Percentiles rank a stretch among this genome's conserved stretches.
Evolutionary conservation across 2,329 filamentous ascomycete genomes (phyloP).

Genomic region (Talaromyces sp.): DNA sequence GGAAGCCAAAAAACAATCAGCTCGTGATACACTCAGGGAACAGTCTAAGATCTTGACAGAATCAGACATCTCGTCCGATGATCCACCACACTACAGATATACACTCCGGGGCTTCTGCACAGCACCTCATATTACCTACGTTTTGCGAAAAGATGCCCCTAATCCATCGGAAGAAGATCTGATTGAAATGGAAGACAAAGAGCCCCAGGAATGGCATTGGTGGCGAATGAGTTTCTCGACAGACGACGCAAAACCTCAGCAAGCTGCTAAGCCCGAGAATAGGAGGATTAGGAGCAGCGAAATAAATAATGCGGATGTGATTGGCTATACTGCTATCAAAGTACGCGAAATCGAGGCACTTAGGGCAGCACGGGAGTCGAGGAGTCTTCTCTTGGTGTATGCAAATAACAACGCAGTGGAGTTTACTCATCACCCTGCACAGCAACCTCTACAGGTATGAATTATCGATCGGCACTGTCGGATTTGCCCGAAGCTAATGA

Average conservation of each 20-base stretch:
- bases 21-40: slow-evolving; percentile 40
- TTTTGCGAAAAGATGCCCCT: slow-evolving; percentile 43
- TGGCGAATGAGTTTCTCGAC: slow-evolving; percentile 55
- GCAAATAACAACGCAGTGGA: slow-evolving; percentile 51
- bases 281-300: slow-evolving; percentile 17
- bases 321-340: slow-evolving; percentile 41
- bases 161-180: slow-evolving; percentile 26
- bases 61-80: slow-evolving; percentile 38
- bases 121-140: slow-evolving; percentile 55
- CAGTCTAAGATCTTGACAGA: slow-evolving; percentile 49
- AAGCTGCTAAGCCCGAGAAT: slow-evolving; percentile 24
- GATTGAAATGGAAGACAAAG: slow-evolving; percentile 23
- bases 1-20: slow-evolving; percentile 41
- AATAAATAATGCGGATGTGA: slow-evolving; percentile 32
- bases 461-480: background rate
- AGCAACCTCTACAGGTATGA: slow-evolving; percentile 37
- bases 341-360: slow-evolving; percentile 55
- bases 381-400: slow-evolving; percentile 57
- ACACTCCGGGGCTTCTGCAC: slow-evolving; percentile 59
- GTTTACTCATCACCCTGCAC: slow-evolving; percentile 31
- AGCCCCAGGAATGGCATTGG: slow-evolving; percentile 48
- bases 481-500: background rate
- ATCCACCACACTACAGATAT: slow-evolving; percentile 49
- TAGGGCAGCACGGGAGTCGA: slow-evolving; percentile 52
- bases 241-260: slow-evolving; percentile 39